Percentiles rank a stretch among this genome's conserved stretches.
These are phyloP conservation scores for Solanum tarapatanum DNA, from an alignment of 257 asterid genomes.

Conservation along the genomic window DNA sequence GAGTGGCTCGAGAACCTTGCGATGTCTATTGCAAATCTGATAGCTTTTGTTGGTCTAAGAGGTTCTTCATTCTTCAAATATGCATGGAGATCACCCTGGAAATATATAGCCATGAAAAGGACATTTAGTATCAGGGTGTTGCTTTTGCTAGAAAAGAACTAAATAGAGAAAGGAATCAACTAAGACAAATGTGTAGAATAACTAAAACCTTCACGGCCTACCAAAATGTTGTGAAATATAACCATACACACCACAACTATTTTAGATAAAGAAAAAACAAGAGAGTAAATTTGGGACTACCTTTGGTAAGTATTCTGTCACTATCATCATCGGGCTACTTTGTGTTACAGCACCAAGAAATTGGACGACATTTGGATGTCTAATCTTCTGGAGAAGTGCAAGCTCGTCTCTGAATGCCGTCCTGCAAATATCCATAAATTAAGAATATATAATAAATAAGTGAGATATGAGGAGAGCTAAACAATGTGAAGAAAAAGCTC, in stretches of 20 bases:
- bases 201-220: not conserved
- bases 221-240: not conserved
- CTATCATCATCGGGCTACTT: constrained; percentile 98
- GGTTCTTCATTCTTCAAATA: constrained; percentile 57
- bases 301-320: constrained; percentile 91
- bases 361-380: constrained; percentile 95
- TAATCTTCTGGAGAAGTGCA: constrained; percentile 76
- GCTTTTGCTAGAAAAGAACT: not conserved
- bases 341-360: constrained; percentile 99
- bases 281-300: constrained; percentile 21
- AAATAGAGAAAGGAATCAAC: not conserved
- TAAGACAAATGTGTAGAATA: not conserved
- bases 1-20: constrained; percentile 49
- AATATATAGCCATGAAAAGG: not conserved
- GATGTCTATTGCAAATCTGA: constrained; percentile 89
- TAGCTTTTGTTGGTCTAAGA: constrained; percentile 76
- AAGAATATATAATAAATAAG: not conserved
- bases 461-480: not conserved
- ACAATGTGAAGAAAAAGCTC: not conserved
- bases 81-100: constrained; percentile 78
- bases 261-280: not conserved
- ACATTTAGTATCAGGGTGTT: not conserved
- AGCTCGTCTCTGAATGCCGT: constrained; percentile 84
- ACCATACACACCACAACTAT: not conserved
- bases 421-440: constrained; percentile 24